phyloP scores from a whole-genome alignment of 306 rosid species.

The Prunus kanzakura region DNA sequence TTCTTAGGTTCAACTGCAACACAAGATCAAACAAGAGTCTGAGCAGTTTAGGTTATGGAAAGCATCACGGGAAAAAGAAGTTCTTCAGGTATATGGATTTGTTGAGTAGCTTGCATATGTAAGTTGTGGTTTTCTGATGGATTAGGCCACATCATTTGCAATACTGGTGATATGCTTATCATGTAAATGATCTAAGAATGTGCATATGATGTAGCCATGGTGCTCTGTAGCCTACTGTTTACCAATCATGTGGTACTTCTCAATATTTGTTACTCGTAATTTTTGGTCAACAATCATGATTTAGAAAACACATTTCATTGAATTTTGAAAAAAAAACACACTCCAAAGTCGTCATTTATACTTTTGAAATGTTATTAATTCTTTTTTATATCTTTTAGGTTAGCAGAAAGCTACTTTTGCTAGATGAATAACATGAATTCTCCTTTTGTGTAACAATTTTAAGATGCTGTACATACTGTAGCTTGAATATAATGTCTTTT shows the following conservation, averaged over 20 bases:
- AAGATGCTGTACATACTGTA: conserved; percentile 2
- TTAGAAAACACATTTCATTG: neutral
- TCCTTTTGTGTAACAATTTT: neutral
- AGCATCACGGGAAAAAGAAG: conserved; percentile 92
- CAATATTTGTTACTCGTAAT: neutral
- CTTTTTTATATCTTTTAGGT: neutral
- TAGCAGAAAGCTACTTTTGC: neutral
- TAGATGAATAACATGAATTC: neutral
- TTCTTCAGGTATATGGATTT: conserved; percentile 70
- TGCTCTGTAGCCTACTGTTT: neutral
- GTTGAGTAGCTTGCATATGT: neutral
- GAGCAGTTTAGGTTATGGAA: conserved; percentile 97
- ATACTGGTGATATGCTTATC: neutral
- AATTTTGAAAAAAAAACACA: neutral
- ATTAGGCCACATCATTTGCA: neutral
- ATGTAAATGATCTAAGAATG: neutral
- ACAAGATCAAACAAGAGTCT: conserved; percentile 94
- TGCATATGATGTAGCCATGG: neutral
- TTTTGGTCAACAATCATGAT: neutral
- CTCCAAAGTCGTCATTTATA: neutral
- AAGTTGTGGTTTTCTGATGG: neutral
- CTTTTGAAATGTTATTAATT: neutral
- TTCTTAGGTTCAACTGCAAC: conserved; percentile 85
- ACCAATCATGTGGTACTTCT: neutral
- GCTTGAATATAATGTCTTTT: conserved; percentile 1